Evolutionary conservation across 805 yeast genomes (phyloP), one percentile per base, ranked within the genome.

Genomic region (Maudiozyma barnettii): DNA sequence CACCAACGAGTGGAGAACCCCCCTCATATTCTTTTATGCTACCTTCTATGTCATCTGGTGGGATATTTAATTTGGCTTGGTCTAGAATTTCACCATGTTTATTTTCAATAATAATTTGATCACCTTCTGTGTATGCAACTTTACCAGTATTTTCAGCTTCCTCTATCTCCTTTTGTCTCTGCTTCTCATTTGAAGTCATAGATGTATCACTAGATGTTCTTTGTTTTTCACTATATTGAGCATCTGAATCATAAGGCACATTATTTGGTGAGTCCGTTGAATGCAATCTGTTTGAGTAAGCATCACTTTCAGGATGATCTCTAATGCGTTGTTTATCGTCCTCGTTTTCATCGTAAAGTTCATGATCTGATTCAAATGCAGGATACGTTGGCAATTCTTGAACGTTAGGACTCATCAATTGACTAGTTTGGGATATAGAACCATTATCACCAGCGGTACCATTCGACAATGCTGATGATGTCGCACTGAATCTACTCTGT

Each of bases 11-110:
- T 10, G 45, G 52, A n/a, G 45, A 29, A 16, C 41, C 48, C 31
- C 43, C 18, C 23, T 50, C 5, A 4, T 39, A 36, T 38, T 39
- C 14, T 20, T 50, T 46, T 14, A 13, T 23, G 9, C 35, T 44
- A 18, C 44, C 56, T 49, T 58, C 64, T 23, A 44, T 55, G 48
- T 58, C 64, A 35, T 62, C 65, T 35, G 45, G 50, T 5, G 47
- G 50, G 5, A 46, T 45, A n/a, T 65, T 59, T 14, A 74, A 62
- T 56, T 65, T 57, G 46, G 81, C 68, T 2, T 81, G 73, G 45
- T 77, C 81, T 44, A 91, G 58, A 40, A 89, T 74, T 60, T 90
- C 96, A 47, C 98, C 98, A 43, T 81, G 73, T 47, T 75, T 77
- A 64, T 89, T 93, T 61, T 91, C 99, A 47, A 91, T 72, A 45